Conservation (phyloP, 495 filamentous ascomycete species). For the Cladorrhinum samala region DNA sequence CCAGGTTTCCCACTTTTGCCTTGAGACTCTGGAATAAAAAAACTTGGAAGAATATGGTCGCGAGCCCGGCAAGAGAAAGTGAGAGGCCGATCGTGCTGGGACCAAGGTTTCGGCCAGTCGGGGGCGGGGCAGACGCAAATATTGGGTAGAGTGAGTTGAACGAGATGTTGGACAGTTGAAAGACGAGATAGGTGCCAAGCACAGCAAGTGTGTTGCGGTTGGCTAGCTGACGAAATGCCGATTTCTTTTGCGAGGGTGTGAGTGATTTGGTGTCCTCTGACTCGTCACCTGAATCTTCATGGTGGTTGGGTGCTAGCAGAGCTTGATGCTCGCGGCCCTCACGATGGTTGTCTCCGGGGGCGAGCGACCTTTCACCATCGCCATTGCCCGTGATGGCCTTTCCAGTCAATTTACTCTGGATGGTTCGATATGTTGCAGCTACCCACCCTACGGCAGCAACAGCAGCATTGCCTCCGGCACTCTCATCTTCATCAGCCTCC, state of each 20-base stretch:
- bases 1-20: conserved; percentile 75
- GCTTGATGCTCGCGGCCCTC: conserved; percentile 27
- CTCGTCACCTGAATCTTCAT: conserved; percentile 26
- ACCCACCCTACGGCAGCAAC: conserved; percentile 14
- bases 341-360: conserved; percentile 19
- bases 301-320: conserved; percentile 13
- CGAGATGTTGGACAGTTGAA: conserved; percentile 81
- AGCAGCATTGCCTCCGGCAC: conserved; percentile 7
- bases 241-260: conserved; percentile 28
- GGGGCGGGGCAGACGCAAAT: conserved; percentile 67
- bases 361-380: conserved; percentile 19
- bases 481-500: conserved; percentile 53
- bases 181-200: conserved; percentile 75
- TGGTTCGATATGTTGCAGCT: background rate
- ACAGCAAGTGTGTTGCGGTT: conserved; percentile 77
- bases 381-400: conserved; percentile 32
- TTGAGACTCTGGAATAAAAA: conserved; percentile 74
- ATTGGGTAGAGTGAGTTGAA: conserved; percentile 92
- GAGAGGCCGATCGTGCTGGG: conserved; percentile 80
- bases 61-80: conserved; percentile 73
- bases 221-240: conserved; percentile 49
- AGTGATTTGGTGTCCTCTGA: conserved; percentile 24
- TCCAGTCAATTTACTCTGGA: conserved; percentile 26
- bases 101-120: conserved; percentile 67
- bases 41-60: conserved; percentile 85